Base-by-base conservation (phyloP, 1,284 basidiomycete species). In the Agroathelia rolfsii region DNA sequence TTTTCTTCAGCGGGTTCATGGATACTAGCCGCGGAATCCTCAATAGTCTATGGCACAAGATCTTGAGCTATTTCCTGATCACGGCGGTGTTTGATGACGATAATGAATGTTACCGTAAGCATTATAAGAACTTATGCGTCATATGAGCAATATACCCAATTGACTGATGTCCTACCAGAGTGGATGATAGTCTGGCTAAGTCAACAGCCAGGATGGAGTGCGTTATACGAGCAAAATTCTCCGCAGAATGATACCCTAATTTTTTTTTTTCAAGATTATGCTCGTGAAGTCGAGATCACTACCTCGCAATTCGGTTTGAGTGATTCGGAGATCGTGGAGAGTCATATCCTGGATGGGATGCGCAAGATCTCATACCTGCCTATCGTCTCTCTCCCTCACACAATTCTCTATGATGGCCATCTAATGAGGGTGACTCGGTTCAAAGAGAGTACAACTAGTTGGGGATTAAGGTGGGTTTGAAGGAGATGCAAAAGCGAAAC, bases 101-200 rank as follows among this genome's bases (percentile, higher is more conserved):
- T 0, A 77, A 84, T 44, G 37, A 51, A 22, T 64, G 68, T 33
- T 78, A 69, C 43, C 59, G 76, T 76, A 42, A n/a, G 72, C 47
- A 7, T 9, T n/a, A n/a, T n/a, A n/a, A n/a, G n/a, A n/a, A n/a
- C 30, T 16, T 15, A n/a, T 32, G 20, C 11, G 9, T 19, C 14
- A 15, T 35, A n/a, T n/a, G 25, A 6, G n/a, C 6, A 22, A 29
- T 29, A 19, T 31, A n/a, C n/a, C 25, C 30, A 24, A 19, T 17
- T 28, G 12, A 18, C 18, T 41, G 13, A 24, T 41, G 25, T 25
- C 19, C 8, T 30, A 19, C 25, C 36, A 70, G 69, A 65, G 32
- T 76, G 76, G 75, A 63, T 78, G 49, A 66, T 76, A 60, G 49
- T 65, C 15, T 78, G 76, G 75, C 52, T 79, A 2, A 66, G 71